Percentiles rank a stretch among this genome's conserved stretches.
phyloP scores from a whole-genome alignment of 331 rosid genomes.

The Quercus phellos region DNA sequence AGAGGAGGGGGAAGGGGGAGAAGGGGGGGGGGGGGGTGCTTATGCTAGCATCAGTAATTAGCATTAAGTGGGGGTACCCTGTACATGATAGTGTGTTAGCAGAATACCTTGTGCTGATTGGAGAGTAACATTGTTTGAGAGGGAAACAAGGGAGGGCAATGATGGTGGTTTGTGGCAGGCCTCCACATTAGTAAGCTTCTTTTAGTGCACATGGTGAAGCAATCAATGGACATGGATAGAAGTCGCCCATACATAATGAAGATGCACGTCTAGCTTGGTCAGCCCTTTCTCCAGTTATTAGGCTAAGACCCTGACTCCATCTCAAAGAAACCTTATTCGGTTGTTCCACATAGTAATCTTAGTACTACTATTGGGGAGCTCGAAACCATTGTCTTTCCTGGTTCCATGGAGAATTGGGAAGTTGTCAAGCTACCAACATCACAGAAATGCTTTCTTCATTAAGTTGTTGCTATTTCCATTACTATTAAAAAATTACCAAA shows the following conservation, averaged over 20 bases:
- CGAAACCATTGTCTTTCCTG: neutral
- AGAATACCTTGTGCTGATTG: neutral
- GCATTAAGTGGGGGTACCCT: neutral
- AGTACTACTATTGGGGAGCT: neutral
- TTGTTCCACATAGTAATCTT: too few species aligned
- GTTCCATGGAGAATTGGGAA: neutral
- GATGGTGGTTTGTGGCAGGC: neutral
- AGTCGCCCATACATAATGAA: neutral
- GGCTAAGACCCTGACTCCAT: neutral
- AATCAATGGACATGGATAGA: neutral
- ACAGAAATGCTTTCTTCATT: neutral
- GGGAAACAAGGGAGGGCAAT: neutral
- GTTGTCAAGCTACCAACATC: neutral
- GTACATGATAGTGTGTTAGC: neutral
- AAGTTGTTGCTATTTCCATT: too few species aligned
- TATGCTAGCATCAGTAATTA: neutral
- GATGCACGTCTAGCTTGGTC: neutral
- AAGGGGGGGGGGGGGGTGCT: neutral
- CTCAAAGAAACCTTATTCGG: neutral
- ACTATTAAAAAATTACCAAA: too few species aligned
- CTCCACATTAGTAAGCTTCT: neutral
- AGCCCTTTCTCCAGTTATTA: neutral
- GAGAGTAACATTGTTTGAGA: neutral
- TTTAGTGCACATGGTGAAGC: too few species aligned
- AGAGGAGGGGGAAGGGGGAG: neutral